These are phyloP conservation scores for Monilinia vaccinii-corymbosi DNA, from an alignment of 2,329 filamentous ascomycete species.

Conservation along the genomic window DNA sequence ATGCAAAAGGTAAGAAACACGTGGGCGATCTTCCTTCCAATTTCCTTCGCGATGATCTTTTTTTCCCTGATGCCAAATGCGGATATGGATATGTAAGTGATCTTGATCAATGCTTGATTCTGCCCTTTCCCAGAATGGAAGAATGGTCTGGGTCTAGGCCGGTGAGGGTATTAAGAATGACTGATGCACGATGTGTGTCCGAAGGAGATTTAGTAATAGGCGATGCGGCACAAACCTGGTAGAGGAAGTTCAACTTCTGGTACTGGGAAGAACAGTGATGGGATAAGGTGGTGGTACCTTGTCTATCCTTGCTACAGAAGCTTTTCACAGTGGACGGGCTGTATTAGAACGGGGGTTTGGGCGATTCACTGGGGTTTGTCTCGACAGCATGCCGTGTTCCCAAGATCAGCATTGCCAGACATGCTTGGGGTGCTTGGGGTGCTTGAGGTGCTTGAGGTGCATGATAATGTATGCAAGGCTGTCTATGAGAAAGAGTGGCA, in stretches of 20 bases:
- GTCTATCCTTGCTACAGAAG: slow-evolving; percentile 7
- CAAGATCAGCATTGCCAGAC: slow-evolving; percentile 9
- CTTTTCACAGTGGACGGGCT: neutral
- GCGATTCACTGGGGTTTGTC: slow-evolving; percentile 5
- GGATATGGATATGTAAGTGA: neutral
- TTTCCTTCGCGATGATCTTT: slow-evolving; percentile 6
- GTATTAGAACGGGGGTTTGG: neutral
- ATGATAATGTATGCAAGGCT: slow-evolving; percentile 13
- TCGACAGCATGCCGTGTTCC: slow-evolving; percentile 8
- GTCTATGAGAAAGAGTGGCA: neutral
- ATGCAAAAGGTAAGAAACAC: neutral
- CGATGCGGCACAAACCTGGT: slow-evolving; percentile 8
- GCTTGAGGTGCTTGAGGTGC: slow-evolving; percentile 3
- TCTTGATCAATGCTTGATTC: slow-evolving; percentile 5
- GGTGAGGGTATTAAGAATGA: neutral
- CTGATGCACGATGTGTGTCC: slow-evolving; percentile 8
- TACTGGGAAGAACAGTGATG: slow-evolving; percentile 7
- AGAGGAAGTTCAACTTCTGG: neutral
- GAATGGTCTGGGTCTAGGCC: slow-evolving; percentile 6
- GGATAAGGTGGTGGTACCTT: slow-evolving; percentile 9
- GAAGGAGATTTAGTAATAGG: slow-evolving; percentile 12
- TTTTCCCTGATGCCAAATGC: slow-evolving; percentile 7
- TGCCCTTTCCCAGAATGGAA: neutral
- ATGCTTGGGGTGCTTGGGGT: slow-evolving; percentile 9
- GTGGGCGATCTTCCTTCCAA: neutral